Base-by-base conservation (phyloP, 352 stramenopile genomes). In the Phytophthora kernoviae region DNA sequence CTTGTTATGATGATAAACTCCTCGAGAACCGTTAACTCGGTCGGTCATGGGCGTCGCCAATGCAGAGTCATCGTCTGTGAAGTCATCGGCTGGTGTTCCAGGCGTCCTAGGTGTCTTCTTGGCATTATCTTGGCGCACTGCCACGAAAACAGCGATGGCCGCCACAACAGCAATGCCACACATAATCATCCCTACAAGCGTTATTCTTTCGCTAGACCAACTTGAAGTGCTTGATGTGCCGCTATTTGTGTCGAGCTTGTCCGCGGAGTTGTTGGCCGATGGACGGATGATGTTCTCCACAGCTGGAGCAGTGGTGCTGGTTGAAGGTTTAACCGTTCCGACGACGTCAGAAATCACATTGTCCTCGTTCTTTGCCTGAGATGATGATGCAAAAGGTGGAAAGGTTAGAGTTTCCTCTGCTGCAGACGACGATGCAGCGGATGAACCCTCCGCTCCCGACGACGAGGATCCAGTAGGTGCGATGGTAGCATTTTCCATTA, bases 91-190 rank as follows among this genome's bases (percentile, higher is more conserved):
- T 1, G 71, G 73, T 9, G 70, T 86, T 32, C 60, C 55, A 2
- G 73, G 60, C 24, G 44, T 65, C 3, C 62, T 75, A 2, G 24
- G 24, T 7, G 58, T 53, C 46, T 61, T 69, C 15, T 36, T 59
- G 37, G 18, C 44, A 21, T 65, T 50, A 24, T 66, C 48, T 15
- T 59, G 75, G 18, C 68, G 71, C 10, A 78, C 43, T 18, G 72
- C 65, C 7, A 73, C 57, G 43, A 86, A 73, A n/a, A 81, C 60
- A 1, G 58, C 72, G 20, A 84, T 45, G 4, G 62, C 69, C 43
- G 63, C 72, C 14, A 78, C 51, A 4, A 42, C 60, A 0, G 52
- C 72, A 24, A 80, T 56, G 0, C 53, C 66, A 41, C 66, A 73
- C 22, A 67, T 65, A 10, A 66, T 48, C 15, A 61, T 63, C 3